These are phyloP conservation scores for Salix suchowensis DNA, from an alignment of 345 rosid genomes.

Conservation along the genomic window DNA sequence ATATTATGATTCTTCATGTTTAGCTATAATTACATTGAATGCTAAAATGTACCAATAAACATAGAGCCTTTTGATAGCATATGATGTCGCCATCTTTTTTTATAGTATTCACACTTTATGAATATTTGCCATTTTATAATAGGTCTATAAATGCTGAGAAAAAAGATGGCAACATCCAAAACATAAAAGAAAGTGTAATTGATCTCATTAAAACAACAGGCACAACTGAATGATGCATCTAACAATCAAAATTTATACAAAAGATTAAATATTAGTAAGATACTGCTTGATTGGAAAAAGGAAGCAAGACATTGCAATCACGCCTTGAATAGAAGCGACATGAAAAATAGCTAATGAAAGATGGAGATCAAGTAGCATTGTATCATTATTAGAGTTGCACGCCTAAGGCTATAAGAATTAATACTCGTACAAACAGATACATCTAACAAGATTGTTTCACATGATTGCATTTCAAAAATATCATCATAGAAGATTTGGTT, in stretches of 20 bases:
- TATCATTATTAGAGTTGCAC: not conserved
- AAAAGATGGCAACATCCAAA: not conserved
- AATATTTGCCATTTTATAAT: not conserved
- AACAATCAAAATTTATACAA: not conserved
- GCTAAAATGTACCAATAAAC: not conserved
- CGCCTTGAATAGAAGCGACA: not conserved
- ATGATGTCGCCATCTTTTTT: not conserved
- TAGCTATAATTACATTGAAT: not conserved
- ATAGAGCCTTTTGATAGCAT: not conserved
- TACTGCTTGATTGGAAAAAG: not conserved
- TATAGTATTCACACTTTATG: not conserved
- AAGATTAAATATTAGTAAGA: not conserved
- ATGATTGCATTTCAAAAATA: not conserved
- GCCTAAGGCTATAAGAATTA: not conserved
- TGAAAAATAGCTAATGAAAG: not conserved
- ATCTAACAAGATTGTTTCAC: not conserved
- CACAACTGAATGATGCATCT: not conserved
- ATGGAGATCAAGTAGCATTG: not conserved
- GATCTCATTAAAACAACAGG: not conserved
- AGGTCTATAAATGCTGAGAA: not conserved
- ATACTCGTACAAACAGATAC: not conserved
- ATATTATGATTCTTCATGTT: not conserved
- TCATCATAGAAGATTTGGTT: not conserved
- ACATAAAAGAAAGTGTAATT: not conserved
- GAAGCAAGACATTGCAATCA: not conserved